phyloP scores from a whole-genome alignment of 2,329 filamentous ascomycete species.

The Phaeophleospora eucalypticola region DNA sequence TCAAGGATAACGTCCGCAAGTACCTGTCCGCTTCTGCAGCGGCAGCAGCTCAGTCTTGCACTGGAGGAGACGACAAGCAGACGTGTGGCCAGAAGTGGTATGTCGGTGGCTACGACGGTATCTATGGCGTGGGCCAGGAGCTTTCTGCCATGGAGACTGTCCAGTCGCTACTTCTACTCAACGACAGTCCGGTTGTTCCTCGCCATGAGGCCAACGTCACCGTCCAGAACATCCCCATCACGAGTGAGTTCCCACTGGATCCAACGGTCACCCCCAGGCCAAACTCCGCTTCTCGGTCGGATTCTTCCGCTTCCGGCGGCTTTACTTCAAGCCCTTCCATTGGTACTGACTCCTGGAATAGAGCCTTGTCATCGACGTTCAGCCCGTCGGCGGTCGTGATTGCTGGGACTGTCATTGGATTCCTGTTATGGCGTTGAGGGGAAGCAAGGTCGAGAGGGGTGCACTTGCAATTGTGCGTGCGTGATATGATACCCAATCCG shows the following conservation, averaged over 20 bases:
- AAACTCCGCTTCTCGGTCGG: constrained; percentile 7
- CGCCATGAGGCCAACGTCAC: constrained; percentile 14
- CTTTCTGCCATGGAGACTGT: constrained; percentile 44
- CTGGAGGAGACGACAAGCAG: constrained; percentile 37
- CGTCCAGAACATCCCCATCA: constrained; percentile 17
- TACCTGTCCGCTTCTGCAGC: constrained; percentile 40
- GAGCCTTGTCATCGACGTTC: constrained; percentile 1
- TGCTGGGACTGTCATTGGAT: background rate
- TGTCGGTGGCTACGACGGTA: constrained; percentile 39
- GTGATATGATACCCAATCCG: background rate
- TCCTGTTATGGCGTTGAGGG: background rate
- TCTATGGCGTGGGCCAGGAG: constrained; percentile 42
- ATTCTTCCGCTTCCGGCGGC: constrained; percentile 5
- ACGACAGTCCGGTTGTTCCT: constrained; percentile 10
- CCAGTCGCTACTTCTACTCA: constrained; percentile 37
- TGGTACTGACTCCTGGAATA: constrained; percentile 3
- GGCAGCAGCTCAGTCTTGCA: constrained; percentile 43
- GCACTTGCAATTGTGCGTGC: background rate
- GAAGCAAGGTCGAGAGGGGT: background rate
- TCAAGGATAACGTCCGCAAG: constrained; percentile 35
- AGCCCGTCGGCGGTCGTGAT: constrained; percentile 1
- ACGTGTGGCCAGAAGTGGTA: constrained; percentile 47
- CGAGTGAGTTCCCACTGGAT: constrained; percentile 21
- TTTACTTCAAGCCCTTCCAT: background rate
- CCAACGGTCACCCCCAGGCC: constrained; percentile 11